Base-by-base conservation (phyloP, 2,329 filamentous ascomycete species). In the Remersonia thermophila region DNA sequence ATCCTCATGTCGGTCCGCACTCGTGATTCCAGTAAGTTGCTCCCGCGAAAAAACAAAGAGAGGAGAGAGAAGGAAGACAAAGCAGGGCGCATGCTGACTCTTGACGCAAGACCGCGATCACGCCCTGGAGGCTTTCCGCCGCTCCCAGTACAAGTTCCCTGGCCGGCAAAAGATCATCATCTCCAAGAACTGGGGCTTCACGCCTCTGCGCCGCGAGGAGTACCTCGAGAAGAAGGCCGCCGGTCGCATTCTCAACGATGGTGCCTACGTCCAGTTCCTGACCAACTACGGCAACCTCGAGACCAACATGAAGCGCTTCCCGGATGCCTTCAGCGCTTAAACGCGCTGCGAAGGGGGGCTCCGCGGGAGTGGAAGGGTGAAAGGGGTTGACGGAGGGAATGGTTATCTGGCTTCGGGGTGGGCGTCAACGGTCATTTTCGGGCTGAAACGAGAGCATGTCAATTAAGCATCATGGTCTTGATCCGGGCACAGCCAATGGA, bases 181-280 rank as follows among this genome's bases (percentile, higher is more conserved):
- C 71, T 93, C 83, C 76, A 98, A 96, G 86, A 98, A 98, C 80
- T 98, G 91, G 91, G 91, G 91, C 55, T 98, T 98, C 83, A 98
- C 91, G 47, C 87, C 87, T 62, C 84, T 98, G 58, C 82, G 85
- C 60, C 87, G 91, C 57, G 91, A 96, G 55, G 91, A 98, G 67
- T 98, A 96, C 73, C 73, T 93, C 62, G 77, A 86, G 67, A 83
- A 89, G 73, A 93, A 93, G 78, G 75, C 85, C 62, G 82, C 80
- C 58, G 91, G 91, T 62, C 80, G 78, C 62, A 80, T 98, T 70
- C 84, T 89, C 76, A 82, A 93, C 55, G 91, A 98, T 58, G 91
- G 91, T 79, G 91, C 91, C 57, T 98, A 98, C 71, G 91, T 98
- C 55, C 86, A 98, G 76, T 98, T 98, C 83, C 79, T 96, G 57